Evolutionary conservation across 208 protist species (phyloP), one percentile per base, ranked within the genome.

Genomic region (Wallacemonas sp.): DNA sequence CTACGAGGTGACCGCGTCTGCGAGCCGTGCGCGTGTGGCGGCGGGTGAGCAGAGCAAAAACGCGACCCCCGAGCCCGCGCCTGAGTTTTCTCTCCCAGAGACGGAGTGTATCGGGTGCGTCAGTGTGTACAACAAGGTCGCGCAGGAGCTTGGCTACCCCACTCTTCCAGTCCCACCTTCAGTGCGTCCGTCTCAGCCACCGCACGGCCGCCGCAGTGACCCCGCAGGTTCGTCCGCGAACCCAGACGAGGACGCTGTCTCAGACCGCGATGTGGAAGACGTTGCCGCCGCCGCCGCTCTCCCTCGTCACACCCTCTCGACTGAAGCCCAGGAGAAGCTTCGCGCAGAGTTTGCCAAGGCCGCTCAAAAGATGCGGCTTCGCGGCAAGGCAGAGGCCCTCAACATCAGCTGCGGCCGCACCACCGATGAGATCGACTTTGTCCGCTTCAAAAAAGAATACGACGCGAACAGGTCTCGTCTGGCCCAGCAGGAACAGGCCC

Each of bases 301-400:
- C 12, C 86, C 82, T 1, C 63, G 72, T 6, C 65, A 90, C 33
- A 27, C 61, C 19, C 75, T 93, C n/a, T 80, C 77, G 0, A 55
- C 63, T 1, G 87, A 86, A 21, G 85, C 82, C 0, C 84, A 79
- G 51, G 54, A 58, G 12, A 79, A 83, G 60, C 75, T 95, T 24
- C 68, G 62, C 0, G 75, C 70, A 28, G 69, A 62, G 28, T 79
- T 96, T 49, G 51, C 66, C n/a, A 53, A 77, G 17, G 85, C 78
- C 1, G 44, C 56, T 15, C 80, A 80, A 42, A 90, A 90, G 66
- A 59, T 62, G 12, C 76, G 88, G 51, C 66, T 96, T 51, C 79
- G 88, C 58, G 33, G 77, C 49, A 85, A 81, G 68, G 92, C 83
- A 66, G 87, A 96, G 70, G 90, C 82, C 0, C 74, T 93, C 27